These are phyloP conservation scores for Plenodomus biglobosus DNA, from an alignment of 2,329 filamentous ascomycete species.

Conservation along the genomic window DNA sequence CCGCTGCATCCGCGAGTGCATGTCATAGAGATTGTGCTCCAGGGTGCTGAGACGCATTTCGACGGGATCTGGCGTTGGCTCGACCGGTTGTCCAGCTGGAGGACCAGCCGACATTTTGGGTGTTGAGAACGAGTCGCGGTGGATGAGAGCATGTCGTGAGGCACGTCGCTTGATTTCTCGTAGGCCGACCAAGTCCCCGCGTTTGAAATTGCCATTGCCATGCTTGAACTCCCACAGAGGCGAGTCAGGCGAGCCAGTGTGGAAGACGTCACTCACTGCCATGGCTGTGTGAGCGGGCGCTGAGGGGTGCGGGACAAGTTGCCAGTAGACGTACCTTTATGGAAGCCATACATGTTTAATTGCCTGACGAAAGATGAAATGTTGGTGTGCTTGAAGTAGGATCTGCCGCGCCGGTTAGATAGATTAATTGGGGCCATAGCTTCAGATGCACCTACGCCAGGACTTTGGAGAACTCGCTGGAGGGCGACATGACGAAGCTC, in stretches of 20 bases:
- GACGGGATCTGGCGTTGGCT: conserved; percentile 75
- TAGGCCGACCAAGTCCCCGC: conserved; percentile 85
- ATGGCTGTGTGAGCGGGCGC: conserved; percentile 5
- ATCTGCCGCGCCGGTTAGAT: conserved; percentile 56
- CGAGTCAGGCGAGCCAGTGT: conserved; percentile 89
- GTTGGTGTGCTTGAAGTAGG: conserved; percentile 99
- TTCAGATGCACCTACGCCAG: conserved; percentile 70
- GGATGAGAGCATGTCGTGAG: conserved; percentile 88
- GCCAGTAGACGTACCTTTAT: conserved; percentile 71
- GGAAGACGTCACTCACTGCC: conserved; percentile 94
- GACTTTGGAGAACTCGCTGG: conserved; percentile 96
- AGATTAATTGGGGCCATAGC: conserved; percentile 31
- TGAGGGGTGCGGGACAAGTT: conserved; percentile 1
- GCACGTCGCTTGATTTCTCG: conserved; percentile 95
- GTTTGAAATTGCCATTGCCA: conserved; percentile 94
- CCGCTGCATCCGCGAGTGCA: conserved; percentile 72
- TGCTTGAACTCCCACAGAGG: conserved; percentile 99
- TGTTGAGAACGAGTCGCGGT: conserved; percentile 79
- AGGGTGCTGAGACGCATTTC: conserved; percentile 74
- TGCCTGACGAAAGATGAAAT: conserved; percentile 98
- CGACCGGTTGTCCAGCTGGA: conserved; percentile 81
- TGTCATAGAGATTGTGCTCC: conserved; percentile 81
- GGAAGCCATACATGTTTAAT: conserved; percentile 99
- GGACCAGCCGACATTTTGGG: conserved; percentile 71
- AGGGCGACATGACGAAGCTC: conserved; percentile 98